Conservation (phyloP, 2,329 filamentous ascomycete genomes). For the Dactylellina sp. region DNA sequence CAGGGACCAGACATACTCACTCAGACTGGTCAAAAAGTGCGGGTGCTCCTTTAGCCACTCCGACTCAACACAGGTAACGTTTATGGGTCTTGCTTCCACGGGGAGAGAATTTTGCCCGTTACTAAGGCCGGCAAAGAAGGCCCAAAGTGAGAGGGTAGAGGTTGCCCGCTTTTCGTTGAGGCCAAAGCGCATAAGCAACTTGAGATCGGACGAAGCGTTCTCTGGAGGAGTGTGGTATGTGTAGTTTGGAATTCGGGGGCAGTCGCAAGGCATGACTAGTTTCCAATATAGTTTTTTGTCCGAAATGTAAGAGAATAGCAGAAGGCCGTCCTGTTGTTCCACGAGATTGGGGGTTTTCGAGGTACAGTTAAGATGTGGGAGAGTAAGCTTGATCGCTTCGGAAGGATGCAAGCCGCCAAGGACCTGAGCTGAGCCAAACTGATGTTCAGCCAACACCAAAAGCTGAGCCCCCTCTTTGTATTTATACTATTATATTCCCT, state of each 20-base stretch:
- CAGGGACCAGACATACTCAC: too few relatives aligned
- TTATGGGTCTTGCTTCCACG: slow-evolving; percentile 4
- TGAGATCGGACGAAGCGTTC: slow-evolving; percentile 12
- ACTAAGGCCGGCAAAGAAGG: slow-evolving; percentile 22
- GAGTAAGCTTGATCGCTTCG: not conserved
- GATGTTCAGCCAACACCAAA: not conserved
- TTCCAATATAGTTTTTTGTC: too few relatives aligned
- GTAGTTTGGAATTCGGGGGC: slow-evolving; percentile 21
- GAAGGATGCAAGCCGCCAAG: too few relatives aligned
- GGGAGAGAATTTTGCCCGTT: slow-evolving; percentile 4
- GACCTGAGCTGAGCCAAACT: too few relatives aligned
- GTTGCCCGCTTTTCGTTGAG: slow-evolving; percentile 30
- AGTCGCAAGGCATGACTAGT: slow-evolving; percentile 35
- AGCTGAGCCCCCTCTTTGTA: too few relatives aligned
- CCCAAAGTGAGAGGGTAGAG: slow-evolving; percentile 18
- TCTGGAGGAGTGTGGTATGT: slow-evolving; percentile 37
- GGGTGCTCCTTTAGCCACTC: slow-evolving; percentile 16
- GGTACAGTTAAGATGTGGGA: not conserved
- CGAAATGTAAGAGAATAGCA: too few relatives aligned
- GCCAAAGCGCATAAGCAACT: slow-evolving; percentile 31
- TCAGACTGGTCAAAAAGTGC: slow-evolving; percentile 8
- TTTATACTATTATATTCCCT: too few relatives aligned
- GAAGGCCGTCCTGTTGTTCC: too few relatives aligned
- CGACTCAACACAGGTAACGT: slow-evolving; percentile 7
- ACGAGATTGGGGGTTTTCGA: not conserved